Conservation (phyloP, 1,284 basidiomycete genomes). For the Rhizoctonia solani region DNA sequence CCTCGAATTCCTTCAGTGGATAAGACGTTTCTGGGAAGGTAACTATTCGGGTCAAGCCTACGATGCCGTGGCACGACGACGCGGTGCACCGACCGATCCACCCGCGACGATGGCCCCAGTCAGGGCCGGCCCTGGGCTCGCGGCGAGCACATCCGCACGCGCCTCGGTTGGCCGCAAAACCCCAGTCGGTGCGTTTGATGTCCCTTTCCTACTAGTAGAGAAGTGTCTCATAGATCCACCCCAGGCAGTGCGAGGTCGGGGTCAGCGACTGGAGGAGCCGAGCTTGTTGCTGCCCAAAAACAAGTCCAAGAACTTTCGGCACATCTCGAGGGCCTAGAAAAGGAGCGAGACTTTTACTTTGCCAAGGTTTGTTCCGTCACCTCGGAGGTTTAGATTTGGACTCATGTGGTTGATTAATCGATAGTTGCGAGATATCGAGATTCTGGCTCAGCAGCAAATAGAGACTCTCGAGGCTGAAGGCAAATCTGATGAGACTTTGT, state of each 20-base stretch:
- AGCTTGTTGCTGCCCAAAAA: conserved; percentile 61
- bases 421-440: conserved; percentile 93
- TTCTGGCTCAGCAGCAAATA: conserved; percentile 78
- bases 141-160: conserved; percentile 37
- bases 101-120: conserved; percentile 79
- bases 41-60: conserved; percentile 90
- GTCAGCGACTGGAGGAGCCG: conserved; percentile 40
- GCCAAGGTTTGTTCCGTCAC: conserved; percentile 69
- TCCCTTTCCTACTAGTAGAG: not conserved
- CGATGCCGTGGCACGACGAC: conserved; percentile 81
- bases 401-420: not conserved
- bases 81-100: conserved; percentile 68
- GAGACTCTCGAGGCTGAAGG: conserved; percentile 63
- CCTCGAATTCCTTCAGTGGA: conserved; percentile 98
- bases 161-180: conserved; percentile 49
- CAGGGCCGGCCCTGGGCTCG: conserved; percentile 33
- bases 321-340: conserved; percentile 87
- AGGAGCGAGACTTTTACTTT: conserved; percentile 98
- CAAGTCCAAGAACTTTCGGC: conserved; percentile 84
- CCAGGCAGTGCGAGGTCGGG: conserved; percentile 34
- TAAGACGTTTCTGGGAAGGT: conserved; percentile 93
- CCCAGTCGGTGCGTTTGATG: conserved; percentile 56
- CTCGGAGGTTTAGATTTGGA: not conserved
- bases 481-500: conserved; percentile 70
- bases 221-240: not conserved